Evolutionary conservation across 768 basidiomycete genomes (phyloP).

Genomic region (Tylopilus sp.): DNA sequence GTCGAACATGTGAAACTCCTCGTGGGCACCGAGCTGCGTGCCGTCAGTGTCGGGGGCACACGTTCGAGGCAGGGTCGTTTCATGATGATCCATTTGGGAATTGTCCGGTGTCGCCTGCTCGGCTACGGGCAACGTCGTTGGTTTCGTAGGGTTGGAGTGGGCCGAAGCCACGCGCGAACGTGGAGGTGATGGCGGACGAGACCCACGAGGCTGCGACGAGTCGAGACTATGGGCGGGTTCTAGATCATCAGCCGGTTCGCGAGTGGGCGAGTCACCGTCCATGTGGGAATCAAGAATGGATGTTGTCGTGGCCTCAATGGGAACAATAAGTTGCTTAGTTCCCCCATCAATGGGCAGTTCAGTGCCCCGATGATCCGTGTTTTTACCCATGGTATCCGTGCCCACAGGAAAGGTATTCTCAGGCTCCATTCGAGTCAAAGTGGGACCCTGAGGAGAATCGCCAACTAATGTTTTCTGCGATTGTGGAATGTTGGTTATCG

Average conservation of each 20-base stretch:
- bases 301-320: not conserved
- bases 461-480: not conserved
- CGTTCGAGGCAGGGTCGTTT: not conserved
- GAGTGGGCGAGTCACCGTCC: not conserved
- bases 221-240: not conserved
- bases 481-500: not conserved
- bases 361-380: not conserved
- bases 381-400: not conserved
- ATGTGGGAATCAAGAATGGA: not conserved
- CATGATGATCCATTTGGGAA: not conserved
- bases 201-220: not conserved
- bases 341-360: not conserved
- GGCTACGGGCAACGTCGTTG: not conserved
- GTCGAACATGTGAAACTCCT: constrained; percentile 35
- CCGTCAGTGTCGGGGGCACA: not conserved
- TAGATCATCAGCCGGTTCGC: not conserved
- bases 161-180: not conserved
- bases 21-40: constrained; percentile 3
- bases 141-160: not conserved
- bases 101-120: not conserved
- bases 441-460: not conserved
- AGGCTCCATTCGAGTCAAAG: not conserved
- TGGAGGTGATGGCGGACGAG: not conserved
- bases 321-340: constrained; percentile 1
- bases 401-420: not conserved